phyloP scores from a whole-genome alignment of 257 asterid species.

The Solanum tarapatanum region DNA sequence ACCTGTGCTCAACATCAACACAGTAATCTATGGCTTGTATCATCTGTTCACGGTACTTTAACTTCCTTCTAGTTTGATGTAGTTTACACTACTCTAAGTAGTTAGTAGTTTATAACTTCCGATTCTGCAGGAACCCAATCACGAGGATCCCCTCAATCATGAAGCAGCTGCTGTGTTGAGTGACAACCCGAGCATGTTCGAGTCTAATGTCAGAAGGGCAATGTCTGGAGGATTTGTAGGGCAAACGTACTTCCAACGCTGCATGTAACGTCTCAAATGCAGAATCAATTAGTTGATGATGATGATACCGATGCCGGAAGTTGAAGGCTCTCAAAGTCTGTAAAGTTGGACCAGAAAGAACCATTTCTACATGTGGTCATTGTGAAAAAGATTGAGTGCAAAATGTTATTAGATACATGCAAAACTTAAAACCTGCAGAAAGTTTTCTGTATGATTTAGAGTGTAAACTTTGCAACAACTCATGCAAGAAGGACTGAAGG shows the following conservation, averaged over 20 bases:
- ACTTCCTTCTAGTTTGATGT: neutral
- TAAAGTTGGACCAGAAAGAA: neutral
- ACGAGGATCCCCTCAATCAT: slow-evolving; percentile 88
- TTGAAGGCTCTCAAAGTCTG: neutral
- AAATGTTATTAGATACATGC: neutral
- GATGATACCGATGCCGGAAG: neutral
- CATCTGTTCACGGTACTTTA: slow-evolving; percentile 82
- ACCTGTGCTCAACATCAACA: slow-evolving; percentile 88
- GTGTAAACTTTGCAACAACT: neutral
- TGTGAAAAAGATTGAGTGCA: neutral
- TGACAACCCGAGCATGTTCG: slow-evolving; percentile 76
- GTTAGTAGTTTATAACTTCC: neutral
- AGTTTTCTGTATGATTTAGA: neutral
- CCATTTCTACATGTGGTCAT: neutral
- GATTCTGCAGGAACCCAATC: slow-evolving; percentile 73
- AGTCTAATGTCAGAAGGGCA: slow-evolving; percentile 80
- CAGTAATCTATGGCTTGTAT: slow-evolving; percentile 69
- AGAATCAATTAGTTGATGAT: neutral
- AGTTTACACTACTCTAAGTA: neutral
- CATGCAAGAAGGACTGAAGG: neutral
- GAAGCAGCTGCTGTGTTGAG: slow-evolving; percentile 88
- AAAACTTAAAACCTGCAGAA: neutral
- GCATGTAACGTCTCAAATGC: slow-evolving; percentile 34
- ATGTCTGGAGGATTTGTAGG: slow-evolving; percentile 89
- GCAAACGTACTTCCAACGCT: slow-evolving; percentile 70